Base-by-base conservation (phyloP, 2,329 filamentous ascomycete species). In the Atkinsonella hypoxylon region DNA sequence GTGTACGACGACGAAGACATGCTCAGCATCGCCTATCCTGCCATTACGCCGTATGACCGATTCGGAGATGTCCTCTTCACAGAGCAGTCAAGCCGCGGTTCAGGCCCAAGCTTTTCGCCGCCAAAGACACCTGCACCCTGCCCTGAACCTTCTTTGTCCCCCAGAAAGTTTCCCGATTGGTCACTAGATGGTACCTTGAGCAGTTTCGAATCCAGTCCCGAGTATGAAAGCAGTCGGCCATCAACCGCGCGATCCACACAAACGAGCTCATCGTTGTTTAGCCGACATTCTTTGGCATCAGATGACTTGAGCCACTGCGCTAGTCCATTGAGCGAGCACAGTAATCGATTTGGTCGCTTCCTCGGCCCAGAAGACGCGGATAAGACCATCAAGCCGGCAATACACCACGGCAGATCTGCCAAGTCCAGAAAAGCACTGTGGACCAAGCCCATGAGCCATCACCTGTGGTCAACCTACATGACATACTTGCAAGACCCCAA, bases 401-500 rank as follows among this genome's bases (percentile, higher is more conserved):
- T 22, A 22, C 58, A 39, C 48, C 56, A 47, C 38, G 45, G 45
- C 47, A 55, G 32, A 44, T 51, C 56, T 47, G 55, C 57, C 22
- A 69, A 67, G 50, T 58, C 65, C 34, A 68, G 76, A 52, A 79
- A 75, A 60, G 76, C 77, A 1, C 74, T 73, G 0, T 85, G 82
- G 82, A 83, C 80, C 4, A 77, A 76, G 54, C 73, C 78, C 17
- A 83, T 85, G 79, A 80, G 72, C 64, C 69, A 76, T 12, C 82
- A 85, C 57, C 65, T 85, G 10, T 85, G 82, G 82, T 73, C 77
- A 5, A 82, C 78, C 1, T 85, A 83, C 59, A 67, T 77, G 52
- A 67, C 81, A 48, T 85, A 85, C 57, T 67, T 85, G 40, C 78
- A 82, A 60, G 82, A 85, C 57, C 81, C 82, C 44, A 80, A 78